Evolutionary conservation across 2,329 filamentous ascomycete genomes (phyloP).

Genomic region (Sarocladiaceae sp.): DNA sequence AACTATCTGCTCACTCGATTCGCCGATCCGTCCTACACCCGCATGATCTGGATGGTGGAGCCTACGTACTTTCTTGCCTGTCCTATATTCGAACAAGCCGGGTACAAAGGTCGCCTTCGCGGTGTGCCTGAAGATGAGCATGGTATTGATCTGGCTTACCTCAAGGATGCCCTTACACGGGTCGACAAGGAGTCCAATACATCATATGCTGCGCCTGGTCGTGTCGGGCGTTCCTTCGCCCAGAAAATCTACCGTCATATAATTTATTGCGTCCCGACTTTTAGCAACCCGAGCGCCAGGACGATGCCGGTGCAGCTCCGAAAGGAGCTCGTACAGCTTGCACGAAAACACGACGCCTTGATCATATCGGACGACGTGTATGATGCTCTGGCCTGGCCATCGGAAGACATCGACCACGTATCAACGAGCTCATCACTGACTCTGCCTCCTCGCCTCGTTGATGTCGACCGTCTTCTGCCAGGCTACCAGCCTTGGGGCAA

Average conservation of each 20-base stretch:
- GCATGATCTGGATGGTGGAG: slow-evolving; percentile 55
- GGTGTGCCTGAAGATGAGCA: slow-evolving; percentile 52
- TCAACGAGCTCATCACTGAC: slow-evolving; percentile 6
- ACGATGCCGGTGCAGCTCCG: slow-evolving; percentile 52
- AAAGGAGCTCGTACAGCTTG: slow-evolving; percentile 51
- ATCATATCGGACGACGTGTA: slow-evolving; percentile 67
- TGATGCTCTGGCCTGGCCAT: slow-evolving; percentile 58
- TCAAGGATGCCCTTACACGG: slow-evolving; percentile 6
- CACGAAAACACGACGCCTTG: slow-evolving; percentile 57
- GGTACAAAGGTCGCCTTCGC: slow-evolving; percentile 47
- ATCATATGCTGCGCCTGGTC: neutral
- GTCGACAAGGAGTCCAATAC: slow-evolving; percentile 5
- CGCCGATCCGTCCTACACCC: slow-evolving; percentile 55
- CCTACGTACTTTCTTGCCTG: slow-evolving; percentile 59
- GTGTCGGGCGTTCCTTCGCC: slow-evolving; percentile 23
- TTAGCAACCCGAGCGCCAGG: slow-evolving; percentile 22
- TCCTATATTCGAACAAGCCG: slow-evolving; percentile 55
- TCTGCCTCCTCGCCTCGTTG: slow-evolving; percentile 42
- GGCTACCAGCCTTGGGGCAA: slow-evolving; percentile 39
- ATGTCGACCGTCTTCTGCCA: slow-evolving; percentile 40
- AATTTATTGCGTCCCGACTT: slow-evolving; percentile 64
- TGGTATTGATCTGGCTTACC: slow-evolving; percentile 16
- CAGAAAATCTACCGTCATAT: slow-evolving; percentile 58
- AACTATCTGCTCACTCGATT: slow-evolving; percentile 27
- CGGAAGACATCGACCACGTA: neutral